Base-by-base conservation (phyloP, 1,284 basidiomycete species). In the Marasmius oreades region DNA sequence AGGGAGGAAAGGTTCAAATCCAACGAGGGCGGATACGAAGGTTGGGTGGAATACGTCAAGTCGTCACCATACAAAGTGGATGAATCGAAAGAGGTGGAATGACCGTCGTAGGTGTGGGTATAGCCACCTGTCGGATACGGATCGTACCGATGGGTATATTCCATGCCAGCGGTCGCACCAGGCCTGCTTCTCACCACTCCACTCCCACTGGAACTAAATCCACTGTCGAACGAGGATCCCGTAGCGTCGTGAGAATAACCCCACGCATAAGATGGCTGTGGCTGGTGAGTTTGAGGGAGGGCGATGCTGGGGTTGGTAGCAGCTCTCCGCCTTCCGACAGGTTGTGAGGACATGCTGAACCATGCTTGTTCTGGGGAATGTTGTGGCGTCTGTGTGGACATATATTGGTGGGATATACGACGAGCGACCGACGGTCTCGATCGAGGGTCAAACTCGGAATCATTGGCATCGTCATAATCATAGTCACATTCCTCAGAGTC, bases 391-490 rank as follows among this genome's bases (percentile, higher is more conserved):
- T 18, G 10, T 11, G 23, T 16, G 36, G 43, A 45, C 36, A 36
- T 37, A 62, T 55, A 55, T 52, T 43, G 57, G 71, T 56, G 63
- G 66, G 61, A 67, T 59, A 48, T 63, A 65, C 57, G 66, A 58
- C 53, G 64, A 31, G 62, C n/a, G 71, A 61, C 62, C 61, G 61
- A 61, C 62, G 58, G 69, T 67, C 55, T 69, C 66, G 59, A 75
- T 73, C 55, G 76, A 51, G 63, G 63, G 52, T 67, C 67, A 57
- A 63, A 63, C 44, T 64, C 59, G 43, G 63, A 64, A 36, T 62
- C 55, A 50, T 58, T 60, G 52, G 53, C 52, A 6, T 55, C 55
- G 52, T 65, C 63, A 52, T 70, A 62, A 48, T 56, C 53, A 5
- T 70, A 62, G 47, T 56, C 53, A 6, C 55, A 64, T 12, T 67